phyloP scores from a whole-genome alignment of 2,329 filamentous ascomycete genomes.

The Aspergillus ochraceoroseus region DNA sequence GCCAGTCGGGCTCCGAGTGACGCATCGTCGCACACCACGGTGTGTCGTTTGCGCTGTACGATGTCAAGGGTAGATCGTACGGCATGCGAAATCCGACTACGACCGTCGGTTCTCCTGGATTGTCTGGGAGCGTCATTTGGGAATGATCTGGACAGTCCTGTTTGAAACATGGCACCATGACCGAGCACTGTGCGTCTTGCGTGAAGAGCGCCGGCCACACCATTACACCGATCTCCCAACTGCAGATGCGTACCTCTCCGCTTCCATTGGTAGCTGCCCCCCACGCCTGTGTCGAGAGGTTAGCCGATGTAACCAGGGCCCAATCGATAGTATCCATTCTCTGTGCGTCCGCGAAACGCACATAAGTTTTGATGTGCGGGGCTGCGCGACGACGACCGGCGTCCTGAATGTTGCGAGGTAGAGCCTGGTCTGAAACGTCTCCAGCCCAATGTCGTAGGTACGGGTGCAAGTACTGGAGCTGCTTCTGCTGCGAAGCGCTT shows the following conservation, averaged over 20 bases:
- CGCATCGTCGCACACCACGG: conserved; percentile 70
- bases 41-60: conserved; percentile 58
- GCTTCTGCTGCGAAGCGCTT: conserved; percentile 64
- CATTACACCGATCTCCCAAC: conserved; percentile 78
- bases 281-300: conserved; percentile 85
- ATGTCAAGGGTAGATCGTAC: conserved; percentile 70
- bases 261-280: conserved; percentile 57
- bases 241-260: conserved; percentile 65
- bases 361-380: conserved; percentile 87
- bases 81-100: conserved; percentile 70
- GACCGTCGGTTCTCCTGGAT: conserved; percentile 12
- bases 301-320: conserved; percentile 87
- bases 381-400: conserved; percentile 65
- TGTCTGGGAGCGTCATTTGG: not conserved
- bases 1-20: conserved; percentile 57
- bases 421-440: conserved; percentile 35
- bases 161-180: conserved; percentile 66
- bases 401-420: conserved; percentile 32
- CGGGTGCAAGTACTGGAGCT: conserved; percentile 66
- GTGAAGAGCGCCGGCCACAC: conserved; percentile 65
- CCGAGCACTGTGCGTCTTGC: conserved; percentile 19
- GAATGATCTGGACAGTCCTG: conserved; percentile 49
- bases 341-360: conserved; percentile 52
- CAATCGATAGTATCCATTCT: conserved; percentile 60
- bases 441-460: conserved; percentile 72